Conservation (phyloP, 495 filamentous ascomycete species). For the Mytilinidion resinicola region DNA sequence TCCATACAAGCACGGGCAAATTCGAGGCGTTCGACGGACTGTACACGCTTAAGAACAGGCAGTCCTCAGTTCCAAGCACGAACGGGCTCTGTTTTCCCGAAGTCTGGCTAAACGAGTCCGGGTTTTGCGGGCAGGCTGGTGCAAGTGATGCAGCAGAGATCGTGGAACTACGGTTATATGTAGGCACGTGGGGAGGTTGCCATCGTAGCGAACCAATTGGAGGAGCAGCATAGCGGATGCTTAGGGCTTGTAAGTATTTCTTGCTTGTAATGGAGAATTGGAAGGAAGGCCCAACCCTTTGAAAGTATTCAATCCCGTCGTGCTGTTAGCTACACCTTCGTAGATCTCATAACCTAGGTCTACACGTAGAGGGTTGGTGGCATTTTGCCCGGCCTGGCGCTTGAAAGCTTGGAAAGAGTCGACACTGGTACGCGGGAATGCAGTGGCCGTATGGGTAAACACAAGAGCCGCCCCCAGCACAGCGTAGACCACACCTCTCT, state of each 20-base stretch:
- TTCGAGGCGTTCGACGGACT: slow-evolving; percentile 18
- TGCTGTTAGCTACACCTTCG: slow-evolving; percentile 4
- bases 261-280: neutral
- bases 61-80: slow-evolving; percentile 28
- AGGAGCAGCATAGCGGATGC: slow-evolving; percentile 18
- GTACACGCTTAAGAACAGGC: slow-evolving; percentile 27
- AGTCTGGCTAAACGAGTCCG: slow-evolving; percentile 1
- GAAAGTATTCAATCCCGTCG: slow-evolving; percentile 14
- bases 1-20: slow-evolving; percentile 27
- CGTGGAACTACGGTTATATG: slow-evolving; percentile 15
- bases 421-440: too few relatives aligned
- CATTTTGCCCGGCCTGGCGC: too few relatives aligned
- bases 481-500: too few relatives aligned
- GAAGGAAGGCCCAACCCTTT: slow-evolving; percentile 10
- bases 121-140: slow-evolving; percentile 5
- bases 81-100: slow-evolving; percentile 6
- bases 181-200: slow-evolving; percentile 29
- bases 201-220: slow-evolving; percentile 24
- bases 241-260: neutral
- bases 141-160: slow-evolving; percentile 1
- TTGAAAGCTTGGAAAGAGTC: too few relatives aligned
- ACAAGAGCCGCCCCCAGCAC: too few relatives aligned
- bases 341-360: slow-evolving; percentile 22
- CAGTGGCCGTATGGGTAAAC: too few relatives aligned
- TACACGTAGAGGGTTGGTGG: neutral